Evolutionary conservation across 2,329 filamentous ascomycete genomes (phyloP), one percentile per base, ranked within the genome.

Genomic region (Colletotrichum orbiculare): DNA sequence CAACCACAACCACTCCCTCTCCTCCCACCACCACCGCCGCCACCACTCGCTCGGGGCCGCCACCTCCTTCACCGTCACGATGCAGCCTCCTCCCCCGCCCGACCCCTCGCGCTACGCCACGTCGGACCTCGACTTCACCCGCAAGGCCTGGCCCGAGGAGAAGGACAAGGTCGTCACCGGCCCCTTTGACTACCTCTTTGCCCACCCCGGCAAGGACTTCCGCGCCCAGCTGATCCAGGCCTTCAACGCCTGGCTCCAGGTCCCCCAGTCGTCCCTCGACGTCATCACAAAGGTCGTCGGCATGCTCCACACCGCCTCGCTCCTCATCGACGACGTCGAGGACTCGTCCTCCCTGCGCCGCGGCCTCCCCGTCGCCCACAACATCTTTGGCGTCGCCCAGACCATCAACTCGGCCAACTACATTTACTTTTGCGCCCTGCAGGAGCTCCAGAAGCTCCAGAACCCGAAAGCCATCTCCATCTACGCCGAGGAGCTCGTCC

Each of bases 321-420:
- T 96, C 60, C 86, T 96, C 33, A 87, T 96, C 61, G 93, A 97
- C 78, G 94, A 97, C 76, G 93, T 97, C 7, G 92, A 97, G 80
- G 93, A 97, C 78, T 89, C 86, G 46, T 94, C 91, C 2, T 79
- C 88, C 67, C 84, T 96, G 35, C 89, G 93, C 45, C 87, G 93
- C 45, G 93, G 93, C 46, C 84, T 92, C 43, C 93, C 93, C 11
- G 93, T 95, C 17, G 91, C 93, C 3, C 92, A 97, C 78, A 87
- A 83, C 75, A 93, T 97, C 71, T 97, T 94, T 73, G 93, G 93
- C 67, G 89, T 91, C 4, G 89, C 93, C 6, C 93, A 97, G 78
- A 96, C 93, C 47, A 96, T 97, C 79, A 97, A 97, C 78, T 91
- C 89, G 54, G 92, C 93, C 68, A 97, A 96, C 78, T 96, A 96